These are phyloP conservation scores for Musa acuminata DNA, from an alignment of 176 grass and related monocot species.

Conservation along the genomic window DNA sequence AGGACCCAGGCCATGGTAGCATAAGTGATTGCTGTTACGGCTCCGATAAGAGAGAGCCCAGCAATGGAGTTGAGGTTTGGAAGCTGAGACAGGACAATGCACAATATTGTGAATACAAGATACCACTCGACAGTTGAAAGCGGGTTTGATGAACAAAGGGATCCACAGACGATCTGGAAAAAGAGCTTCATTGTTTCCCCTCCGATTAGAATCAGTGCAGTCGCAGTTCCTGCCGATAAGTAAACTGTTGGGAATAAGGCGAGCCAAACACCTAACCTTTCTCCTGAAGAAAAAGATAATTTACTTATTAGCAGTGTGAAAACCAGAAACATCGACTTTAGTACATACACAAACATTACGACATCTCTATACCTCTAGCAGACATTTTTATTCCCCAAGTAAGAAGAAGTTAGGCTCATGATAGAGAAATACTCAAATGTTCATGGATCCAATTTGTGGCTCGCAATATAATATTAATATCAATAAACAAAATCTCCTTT, in stretches of 20 bases:
- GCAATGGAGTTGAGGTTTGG: constrained; percentile 98
- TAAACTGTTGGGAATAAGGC: constrained; percentile 96
- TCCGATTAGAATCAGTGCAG: constrained; percentile 80
- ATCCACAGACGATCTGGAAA: constrained; percentile 77
- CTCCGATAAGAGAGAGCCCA: constrained; percentile 81
- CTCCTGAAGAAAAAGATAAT: constrained; percentile 35
- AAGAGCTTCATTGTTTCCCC: constrained; percentile 98
- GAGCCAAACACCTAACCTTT: constrained; percentile 75
- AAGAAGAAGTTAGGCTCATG: too few relatives aligned
- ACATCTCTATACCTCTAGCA: too few relatives aligned
- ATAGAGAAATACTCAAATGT: too few relatives aligned
- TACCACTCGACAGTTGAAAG: constrained; percentile 95
- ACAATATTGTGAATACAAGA: constrained; percentile 80
- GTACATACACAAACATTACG: too few relatives aligned
- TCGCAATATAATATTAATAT: too few relatives aligned
- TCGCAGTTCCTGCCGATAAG: constrained; percentile 89
- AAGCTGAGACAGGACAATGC: constrained; percentile 86
- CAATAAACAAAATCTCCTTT: too few relatives aligned
- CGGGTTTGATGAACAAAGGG: constrained; percentile 57
- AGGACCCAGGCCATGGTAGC: constrained; percentile 89
- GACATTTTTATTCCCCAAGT: too few relatives aligned
- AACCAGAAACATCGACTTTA: not conserved
- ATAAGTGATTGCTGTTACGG: constrained; percentile 79
- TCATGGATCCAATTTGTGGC: too few relatives aligned
- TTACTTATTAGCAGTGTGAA: not conserved